Conservation (phyloP, 2,329 filamentous ascomycete genomes). For the Sclerotinia subarctica region DNA sequence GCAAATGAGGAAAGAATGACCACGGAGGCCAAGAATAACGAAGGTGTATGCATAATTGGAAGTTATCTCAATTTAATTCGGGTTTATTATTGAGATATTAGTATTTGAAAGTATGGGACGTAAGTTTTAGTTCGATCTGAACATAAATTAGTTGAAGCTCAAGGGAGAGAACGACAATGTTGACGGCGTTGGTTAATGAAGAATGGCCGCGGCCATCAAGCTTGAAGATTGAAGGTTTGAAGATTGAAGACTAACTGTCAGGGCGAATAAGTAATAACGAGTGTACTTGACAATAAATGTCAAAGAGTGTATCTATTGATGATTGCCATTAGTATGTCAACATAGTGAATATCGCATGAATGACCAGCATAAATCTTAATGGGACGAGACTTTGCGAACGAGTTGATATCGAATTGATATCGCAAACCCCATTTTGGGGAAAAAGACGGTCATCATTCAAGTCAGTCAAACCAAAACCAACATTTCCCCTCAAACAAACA, state of each 20-base stretch:
- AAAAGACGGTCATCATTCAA: background rate
- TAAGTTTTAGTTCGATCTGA: conserved; percentile 18
- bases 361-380: conserved; percentile 27
- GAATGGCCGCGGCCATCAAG: background rate
- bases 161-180: conserved; percentile 28
- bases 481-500: conserved; percentile 4
- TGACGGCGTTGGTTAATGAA: background rate
- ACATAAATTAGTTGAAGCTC: conserved; percentile 29
- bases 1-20: conserved; percentile 48
- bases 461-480: too few species aligned
- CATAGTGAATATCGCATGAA: conserved; percentile 30
- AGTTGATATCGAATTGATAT: conserved; percentile 26
- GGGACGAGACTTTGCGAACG: conserved; percentile 20
- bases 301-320: conserved; percentile 47
- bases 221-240: background rate
- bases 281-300: conserved; percentile 57
- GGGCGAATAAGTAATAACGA: conserved; percentile 48
- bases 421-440: background rate
- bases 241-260: conserved; percentile 46
- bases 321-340: conserved; percentile 28
- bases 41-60: conserved; percentile 50
- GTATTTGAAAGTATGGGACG: conserved; percentile 5
- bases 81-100: conserved; percentile 18
- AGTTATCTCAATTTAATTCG: conserved; percentile 11
- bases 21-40: conserved; percentile 49